phyloP scores from a whole-genome alignment of 768 basidiomycete species.

The Tylopilus sp. region DNA sequence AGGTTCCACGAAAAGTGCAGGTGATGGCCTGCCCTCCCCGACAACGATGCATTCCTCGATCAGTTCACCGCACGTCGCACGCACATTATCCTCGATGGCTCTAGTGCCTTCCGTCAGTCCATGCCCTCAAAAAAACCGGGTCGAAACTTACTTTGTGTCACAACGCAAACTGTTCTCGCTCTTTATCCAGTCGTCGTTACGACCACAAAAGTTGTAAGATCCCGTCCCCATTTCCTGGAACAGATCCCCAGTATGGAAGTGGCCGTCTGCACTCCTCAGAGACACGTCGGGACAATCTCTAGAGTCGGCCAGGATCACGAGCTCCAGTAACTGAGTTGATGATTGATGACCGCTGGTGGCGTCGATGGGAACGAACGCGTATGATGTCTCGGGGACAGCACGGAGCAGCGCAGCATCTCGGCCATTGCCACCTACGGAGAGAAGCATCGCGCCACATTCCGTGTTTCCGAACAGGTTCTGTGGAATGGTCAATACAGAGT shows the following conservation, averaged over 20 bases:
- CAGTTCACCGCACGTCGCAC: constrained; percentile 52
- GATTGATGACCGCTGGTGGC: constrained; percentile 48
- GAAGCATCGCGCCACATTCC: constrained; percentile 71
- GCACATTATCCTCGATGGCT: constrained; percentile 76
- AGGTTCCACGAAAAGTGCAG: constrained; percentile 73
- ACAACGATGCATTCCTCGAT: constrained; percentile 76
- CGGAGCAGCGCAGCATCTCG: constrained; percentile 50
- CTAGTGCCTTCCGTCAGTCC: constrained; percentile 29
- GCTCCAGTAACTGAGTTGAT: constrained; percentile 55
- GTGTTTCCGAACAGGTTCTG: constrained; percentile 82
- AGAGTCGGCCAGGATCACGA: constrained; percentile 66
- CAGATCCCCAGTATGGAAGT: constrained; percentile 81
- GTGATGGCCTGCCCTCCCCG: constrained; percentile 71
- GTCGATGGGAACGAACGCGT: constrained; percentile 62
- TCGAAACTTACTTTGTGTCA: constrained; percentile 56
- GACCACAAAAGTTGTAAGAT: constrained; percentile 61
- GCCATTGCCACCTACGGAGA: constrained; percentile 54
- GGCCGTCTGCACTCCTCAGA: constrained; percentile 57
- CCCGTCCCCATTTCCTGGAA: constrained; percentile 63
- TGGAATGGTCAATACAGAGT: constrained; percentile 20
- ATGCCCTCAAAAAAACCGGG: background rate
- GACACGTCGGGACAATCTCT: constrained; percentile 64
- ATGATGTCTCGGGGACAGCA: constrained; percentile 59
- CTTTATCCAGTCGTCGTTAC: constrained; percentile 86
- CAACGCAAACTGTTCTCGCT: constrained; percentile 74